A percentile compares a stretch with the other conserved stretches of the same genome.
Evolutionary conservation across 1,284 basidiomycete genomes (phyloP).

Genomic region (Papiliotrema nemorosa): DNA sequence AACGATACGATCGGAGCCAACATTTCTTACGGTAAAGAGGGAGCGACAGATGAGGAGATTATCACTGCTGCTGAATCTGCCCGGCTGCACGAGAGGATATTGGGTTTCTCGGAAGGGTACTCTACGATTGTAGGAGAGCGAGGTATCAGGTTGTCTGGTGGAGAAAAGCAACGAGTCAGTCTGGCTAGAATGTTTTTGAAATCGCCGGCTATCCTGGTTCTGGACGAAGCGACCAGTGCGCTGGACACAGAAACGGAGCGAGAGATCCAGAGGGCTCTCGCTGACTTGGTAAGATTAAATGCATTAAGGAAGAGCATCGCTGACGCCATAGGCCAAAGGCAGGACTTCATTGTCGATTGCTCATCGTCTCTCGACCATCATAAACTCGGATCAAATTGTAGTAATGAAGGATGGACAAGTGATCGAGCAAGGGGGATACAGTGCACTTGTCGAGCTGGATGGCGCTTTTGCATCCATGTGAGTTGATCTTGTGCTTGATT

Average conservation of each 20-base stretch:
- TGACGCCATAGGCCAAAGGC: conserved; percentile 25
- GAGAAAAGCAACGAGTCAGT: conserved; percentile 93
- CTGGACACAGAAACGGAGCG: conserved; percentile 86
- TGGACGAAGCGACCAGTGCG: conserved; percentile 97
- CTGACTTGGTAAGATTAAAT: conserved; percentile 78
- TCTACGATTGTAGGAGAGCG: conserved; percentile 89
- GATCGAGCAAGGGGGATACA: conserved; percentile 82
- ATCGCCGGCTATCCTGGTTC: conserved; percentile 86
- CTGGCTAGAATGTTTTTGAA: conserved; percentile 90
- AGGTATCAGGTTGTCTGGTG: conserved; percentile 97
- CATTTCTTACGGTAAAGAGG: conserved; percentile 82
- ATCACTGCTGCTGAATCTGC: conserved; percentile 77
- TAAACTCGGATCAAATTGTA: conserved; percentile 71
- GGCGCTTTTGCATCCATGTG: conserved; percentile 43
- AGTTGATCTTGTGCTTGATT: conserved; percentile 4
- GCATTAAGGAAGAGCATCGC: conserved; percentile 51
- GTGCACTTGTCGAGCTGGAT: conserved; percentile 65
- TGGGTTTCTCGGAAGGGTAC: conserved; percentile 77
- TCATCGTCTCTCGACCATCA: conserved; percentile 54
- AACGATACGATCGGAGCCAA: conserved; percentile 94
- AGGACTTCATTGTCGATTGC: conserved; percentile 95
- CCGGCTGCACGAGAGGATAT: conserved; percentile 77
- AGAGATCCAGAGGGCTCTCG: conserved; percentile 47
- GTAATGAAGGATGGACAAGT: conserved; percentile 81
- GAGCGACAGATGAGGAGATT: conserved; percentile 86